phyloP scores from a whole-genome alignment of 306 rosid species.

The Comarum palustre region DNA sequence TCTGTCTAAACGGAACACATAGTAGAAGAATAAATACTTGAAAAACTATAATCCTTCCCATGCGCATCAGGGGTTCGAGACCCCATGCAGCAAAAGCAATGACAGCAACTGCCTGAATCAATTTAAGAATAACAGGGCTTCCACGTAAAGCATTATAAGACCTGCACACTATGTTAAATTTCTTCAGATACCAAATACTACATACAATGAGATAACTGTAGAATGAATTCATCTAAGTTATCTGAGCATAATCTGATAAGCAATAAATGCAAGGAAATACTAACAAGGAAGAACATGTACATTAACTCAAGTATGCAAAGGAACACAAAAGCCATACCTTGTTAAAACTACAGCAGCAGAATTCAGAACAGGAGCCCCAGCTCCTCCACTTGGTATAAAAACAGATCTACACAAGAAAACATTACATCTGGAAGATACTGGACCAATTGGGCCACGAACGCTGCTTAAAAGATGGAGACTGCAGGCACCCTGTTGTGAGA shows the following conservation, averaged over 20 bases:
- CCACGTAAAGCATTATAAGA: conserved; percentile 59
- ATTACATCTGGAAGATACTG: conserved; percentile 57
- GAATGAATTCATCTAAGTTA: conserved; percentile 15
- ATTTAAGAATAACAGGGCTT: conserved; percentile 49
- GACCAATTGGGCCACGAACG: conserved; percentile 49
- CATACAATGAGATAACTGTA: neutral
- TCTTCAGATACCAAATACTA: conserved; percentile 4
- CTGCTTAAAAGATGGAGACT: conserved; percentile 54
- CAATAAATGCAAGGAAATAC: conserved; percentile 3
- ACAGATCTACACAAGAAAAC: conserved; percentile 69
- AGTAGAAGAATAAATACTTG: conserved; percentile 47
- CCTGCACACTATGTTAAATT: conserved; percentile 38
- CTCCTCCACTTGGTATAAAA: conserved; percentile 67
- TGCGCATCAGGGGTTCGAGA: conserved; percentile 74
- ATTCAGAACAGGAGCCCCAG: conserved; percentile 52
- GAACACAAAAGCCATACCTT: conserved; percentile 42
- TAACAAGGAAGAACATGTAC: neutral
- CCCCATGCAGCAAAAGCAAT: conserved; percentile 90
- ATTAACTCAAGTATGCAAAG: neutral
- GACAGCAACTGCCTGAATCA: conserved; percentile 75
- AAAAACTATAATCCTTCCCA: conserved; percentile 63
- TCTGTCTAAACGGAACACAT: conserved; percentile 17
- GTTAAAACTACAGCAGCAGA: conserved; percentile 62
- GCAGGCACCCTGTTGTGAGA: conserved; percentile 54
- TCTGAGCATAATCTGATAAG: conserved; percentile 3